Evolutionary conservation across 2,329 filamentous ascomycete species (phyloP).

Genomic region (Calonectria henricotiae): DNA sequence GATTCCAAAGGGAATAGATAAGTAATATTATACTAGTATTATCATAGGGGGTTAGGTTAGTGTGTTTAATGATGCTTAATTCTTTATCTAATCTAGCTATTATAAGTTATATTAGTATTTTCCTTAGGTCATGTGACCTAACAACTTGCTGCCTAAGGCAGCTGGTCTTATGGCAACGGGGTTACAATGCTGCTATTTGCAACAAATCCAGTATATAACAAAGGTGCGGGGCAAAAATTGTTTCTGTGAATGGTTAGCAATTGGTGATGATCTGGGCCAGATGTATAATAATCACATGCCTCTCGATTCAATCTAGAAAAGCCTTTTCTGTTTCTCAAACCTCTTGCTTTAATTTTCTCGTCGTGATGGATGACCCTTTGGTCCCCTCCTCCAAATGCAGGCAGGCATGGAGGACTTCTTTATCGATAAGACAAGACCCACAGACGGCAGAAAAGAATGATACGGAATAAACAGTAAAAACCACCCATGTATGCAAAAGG

Average conservation of each 20-base stretch:
- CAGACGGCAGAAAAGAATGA: background rate
- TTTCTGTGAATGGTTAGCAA: background rate
- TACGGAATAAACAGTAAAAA: background rate
- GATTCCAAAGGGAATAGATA: too few species aligned
- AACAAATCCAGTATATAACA: background rate
- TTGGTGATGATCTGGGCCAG: background rate
- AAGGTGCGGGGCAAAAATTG: background rate
- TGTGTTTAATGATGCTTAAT: too few species aligned
- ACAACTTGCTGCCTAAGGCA: too few species aligned
- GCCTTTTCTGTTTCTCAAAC: conserved; percentile 8
- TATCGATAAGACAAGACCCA: conserved; percentile 50
- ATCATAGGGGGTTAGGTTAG: too few species aligned
- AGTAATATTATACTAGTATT: too few species aligned
- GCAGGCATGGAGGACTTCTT: conserved; percentile 41
- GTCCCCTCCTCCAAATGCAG: conserved; percentile 15
- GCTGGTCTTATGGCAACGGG: too few species aligned
- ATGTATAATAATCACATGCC: background rate
- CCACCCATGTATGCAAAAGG: background rate
- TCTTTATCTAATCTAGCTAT: too few species aligned
- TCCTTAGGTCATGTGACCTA: too few species aligned
- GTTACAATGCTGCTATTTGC: too few species aligned
- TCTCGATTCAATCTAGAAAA: background rate
- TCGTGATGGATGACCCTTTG: conserved; percentile 16
- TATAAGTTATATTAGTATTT: too few species aligned
- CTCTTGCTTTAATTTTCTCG: conserved; percentile 19